These are phyloP conservation scores for Choiromyces venosus DNA, from an alignment of 495 filamentous ascomycete species.

Conservation along the genomic window DNA sequence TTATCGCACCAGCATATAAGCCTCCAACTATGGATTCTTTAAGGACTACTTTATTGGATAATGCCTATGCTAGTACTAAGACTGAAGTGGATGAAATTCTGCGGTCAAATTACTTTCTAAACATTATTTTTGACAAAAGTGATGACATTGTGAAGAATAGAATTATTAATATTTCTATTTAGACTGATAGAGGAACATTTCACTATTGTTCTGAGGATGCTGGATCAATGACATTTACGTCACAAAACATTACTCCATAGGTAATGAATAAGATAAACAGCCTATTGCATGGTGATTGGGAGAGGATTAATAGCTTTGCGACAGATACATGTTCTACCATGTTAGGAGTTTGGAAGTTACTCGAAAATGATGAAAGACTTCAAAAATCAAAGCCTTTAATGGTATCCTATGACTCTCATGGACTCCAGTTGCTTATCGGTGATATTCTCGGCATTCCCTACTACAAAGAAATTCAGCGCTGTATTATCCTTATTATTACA, in stretches of 20 bases:
- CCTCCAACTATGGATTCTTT: not conserved
- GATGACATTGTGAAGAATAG: not conserved
- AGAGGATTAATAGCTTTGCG: constrained; percentile 7
- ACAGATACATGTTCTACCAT: constrained; percentile 6
- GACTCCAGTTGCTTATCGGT: constrained; percentile 1
- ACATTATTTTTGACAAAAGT: constrained; percentile 7
- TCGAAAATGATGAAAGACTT: not conserved
- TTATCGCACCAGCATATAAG: constrained; percentile 3
- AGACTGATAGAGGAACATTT: constrained; percentile 2
- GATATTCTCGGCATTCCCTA: no score
- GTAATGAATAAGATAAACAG: not conserved
- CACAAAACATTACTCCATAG: not conserved
- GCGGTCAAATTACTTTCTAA: not conserved
- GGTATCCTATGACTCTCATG: constrained; percentile 2
- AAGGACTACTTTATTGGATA: not conserved
- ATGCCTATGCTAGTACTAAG: not conserved
- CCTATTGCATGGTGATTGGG: no score
- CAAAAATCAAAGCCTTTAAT: not conserved
- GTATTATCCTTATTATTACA: no score
- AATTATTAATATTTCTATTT: constrained; percentile 3
- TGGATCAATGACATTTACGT: not conserved
- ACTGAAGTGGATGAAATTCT: not conserved
- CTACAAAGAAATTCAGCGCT: no score
- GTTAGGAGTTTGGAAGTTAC: not conserved
- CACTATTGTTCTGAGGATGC: not conserved